A percentile compares a stretch with the other conserved stretches of the same genome.
These are phyloP conservation scores for Pseudocercospora musae DNA, from an alignment of 2,329 filamentous ascomycete species.

Conservation along the genomic window DNA sequence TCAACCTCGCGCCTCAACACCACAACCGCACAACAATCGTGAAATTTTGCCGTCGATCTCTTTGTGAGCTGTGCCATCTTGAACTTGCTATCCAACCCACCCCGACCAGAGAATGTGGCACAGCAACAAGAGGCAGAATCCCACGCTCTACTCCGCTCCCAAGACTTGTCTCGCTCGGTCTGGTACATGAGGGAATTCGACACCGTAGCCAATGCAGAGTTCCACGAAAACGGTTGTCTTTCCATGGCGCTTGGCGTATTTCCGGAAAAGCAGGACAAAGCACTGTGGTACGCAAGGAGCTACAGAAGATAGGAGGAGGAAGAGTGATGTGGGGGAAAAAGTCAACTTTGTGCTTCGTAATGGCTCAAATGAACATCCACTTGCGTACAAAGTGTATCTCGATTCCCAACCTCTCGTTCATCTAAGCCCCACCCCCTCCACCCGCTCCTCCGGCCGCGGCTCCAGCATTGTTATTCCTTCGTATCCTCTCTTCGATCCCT, in stretches of 20 bases:
- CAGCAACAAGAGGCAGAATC: neutral
- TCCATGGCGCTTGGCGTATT: neutral
- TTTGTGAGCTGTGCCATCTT: neutral
- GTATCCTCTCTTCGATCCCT: slow-evolving; percentile 11
- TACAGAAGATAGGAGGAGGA: too few species aligned
- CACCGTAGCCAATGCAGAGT: neutral
- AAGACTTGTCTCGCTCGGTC: neutral
- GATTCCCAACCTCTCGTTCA: too few species aligned
- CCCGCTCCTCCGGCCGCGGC: neutral
- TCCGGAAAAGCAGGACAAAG: too few species aligned
- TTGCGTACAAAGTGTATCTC: too few species aligned
- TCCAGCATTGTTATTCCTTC: slow-evolving; percentile 3
- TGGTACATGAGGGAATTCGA: neutral
- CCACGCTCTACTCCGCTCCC: neutral
- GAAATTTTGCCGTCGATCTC: neutral
- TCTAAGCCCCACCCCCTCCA: neutral
- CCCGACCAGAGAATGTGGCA: neutral
- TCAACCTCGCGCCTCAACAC: neutral
- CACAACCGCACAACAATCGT: neutral
- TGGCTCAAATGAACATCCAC: too few species aligned
- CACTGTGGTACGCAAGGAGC: too few species aligned
- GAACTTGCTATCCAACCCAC: neutral
- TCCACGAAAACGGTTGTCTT: neutral
- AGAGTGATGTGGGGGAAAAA: too few species aligned
- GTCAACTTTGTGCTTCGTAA: too few species aligned